A percentile compares a stretch with the other conserved stretches of the same genome.
Conservation (phyloP, 2,329 filamentous ascomycete genomes). For the Penicillium sp. region DNA sequence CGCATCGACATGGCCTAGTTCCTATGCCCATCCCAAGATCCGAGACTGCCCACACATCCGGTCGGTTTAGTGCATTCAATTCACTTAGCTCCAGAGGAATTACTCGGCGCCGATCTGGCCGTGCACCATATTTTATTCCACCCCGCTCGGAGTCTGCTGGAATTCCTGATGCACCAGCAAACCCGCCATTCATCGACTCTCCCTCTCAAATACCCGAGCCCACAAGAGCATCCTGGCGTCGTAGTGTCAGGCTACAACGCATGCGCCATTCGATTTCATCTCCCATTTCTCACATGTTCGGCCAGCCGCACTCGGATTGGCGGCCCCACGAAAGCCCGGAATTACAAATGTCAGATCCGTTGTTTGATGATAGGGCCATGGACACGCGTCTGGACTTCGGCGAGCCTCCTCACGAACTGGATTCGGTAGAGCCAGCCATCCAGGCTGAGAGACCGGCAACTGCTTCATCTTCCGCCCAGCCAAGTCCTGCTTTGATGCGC, state of each 20-base stretch:
- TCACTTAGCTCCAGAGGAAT: slow-evolving; percentile 40
- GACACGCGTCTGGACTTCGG: slow-evolving; percentile 43
- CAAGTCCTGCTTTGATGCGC: slow-evolving; percentile 34
- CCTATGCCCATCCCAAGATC: slow-evolving; percentile 38
- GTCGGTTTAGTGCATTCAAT: slow-evolving; percentile 42
- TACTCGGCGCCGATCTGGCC: slow-evolving; percentile 38
- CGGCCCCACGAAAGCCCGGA: slow-evolving; percentile 28
- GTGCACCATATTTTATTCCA: slow-evolving; percentile 40
- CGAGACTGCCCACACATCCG: slow-evolving; percentile 31
- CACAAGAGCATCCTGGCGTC: slow-evolving; percentile 38
- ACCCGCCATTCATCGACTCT: slow-evolving; percentile 28
- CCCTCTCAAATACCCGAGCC: slow-evolving; percentile 28
- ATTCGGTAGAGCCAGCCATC: slow-evolving; percentile 42
- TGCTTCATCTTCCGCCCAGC: slow-evolving; percentile 24
- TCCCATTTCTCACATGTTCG: slow-evolving; percentile 46
- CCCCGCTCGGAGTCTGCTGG: slow-evolving; percentile 33
- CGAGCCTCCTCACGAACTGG: slow-evolving; percentile 39
- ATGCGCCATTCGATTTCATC: slow-evolving; percentile 45
- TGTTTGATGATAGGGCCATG: slow-evolving; percentile 29
- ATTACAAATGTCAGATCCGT: slow-evolving; percentile 28
- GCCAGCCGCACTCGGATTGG: slow-evolving; percentile 31
- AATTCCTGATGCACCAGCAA: slow-evolving; percentile 28
- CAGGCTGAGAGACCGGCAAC: slow-evolving; percentile 30
- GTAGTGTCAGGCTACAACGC: slow-evolving; percentile 41
- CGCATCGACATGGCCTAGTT: slow-evolving; percentile 44